Evolutionary conservation across 257 asterid species (phyloP), one percentile per base, ranked within the genome.

Genomic region (Primulina eburnea): DNA sequence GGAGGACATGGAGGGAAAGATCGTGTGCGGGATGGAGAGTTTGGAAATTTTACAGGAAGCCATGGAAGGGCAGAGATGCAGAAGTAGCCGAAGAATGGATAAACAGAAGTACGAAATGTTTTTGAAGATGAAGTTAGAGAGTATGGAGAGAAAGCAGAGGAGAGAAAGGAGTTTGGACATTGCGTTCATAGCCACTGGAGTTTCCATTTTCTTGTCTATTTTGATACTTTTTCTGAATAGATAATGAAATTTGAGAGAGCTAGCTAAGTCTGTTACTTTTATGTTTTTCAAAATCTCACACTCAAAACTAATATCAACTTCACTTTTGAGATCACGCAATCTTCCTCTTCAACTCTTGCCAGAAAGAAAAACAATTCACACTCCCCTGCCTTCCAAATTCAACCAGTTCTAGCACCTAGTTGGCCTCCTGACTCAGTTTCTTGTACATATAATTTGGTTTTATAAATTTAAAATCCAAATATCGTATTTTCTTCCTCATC

Each of bases 1-100:
- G 73, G 95, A 92, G 88, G 98, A 92, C 71, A 69, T 90, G 80
- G 92, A 92, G n/a, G 97, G 96, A 0, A 85, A 78, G 61, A 73
- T 73, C 0, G n/a, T 81, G 10, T 60, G 50, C 1, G 98, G 98
- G 14, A 58, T 50, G 82, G 91, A 89, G 6, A 74, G 87, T 82
- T 21, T 84, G 85, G 79, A 61, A 65, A 83, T 82, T 71, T 33
- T 92, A 14, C 71, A 68, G 0, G 82, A 73, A 14, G 87, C 82
- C 8, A 82, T 92, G 88, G 83, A 81, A 18, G 92, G 85, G 24
- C 70, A 60, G 71, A 85, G 97, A 34, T 59, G 78, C 57, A 86
- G 79, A 37, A 74, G 82, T 8, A 78, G 78, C n/a, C 38, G 26
- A 1, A 47, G 59, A 3, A 75, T 57, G 30, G 87, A 81, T 77